A percentile compares a stretch with the other conserved stretches of the same genome.
These are phyloP conservation scores for Colletotrichum neosansevieriae DNA, from an alignment of 2,329 filamentous ascomycete species.

Conservation along the genomic window DNA sequence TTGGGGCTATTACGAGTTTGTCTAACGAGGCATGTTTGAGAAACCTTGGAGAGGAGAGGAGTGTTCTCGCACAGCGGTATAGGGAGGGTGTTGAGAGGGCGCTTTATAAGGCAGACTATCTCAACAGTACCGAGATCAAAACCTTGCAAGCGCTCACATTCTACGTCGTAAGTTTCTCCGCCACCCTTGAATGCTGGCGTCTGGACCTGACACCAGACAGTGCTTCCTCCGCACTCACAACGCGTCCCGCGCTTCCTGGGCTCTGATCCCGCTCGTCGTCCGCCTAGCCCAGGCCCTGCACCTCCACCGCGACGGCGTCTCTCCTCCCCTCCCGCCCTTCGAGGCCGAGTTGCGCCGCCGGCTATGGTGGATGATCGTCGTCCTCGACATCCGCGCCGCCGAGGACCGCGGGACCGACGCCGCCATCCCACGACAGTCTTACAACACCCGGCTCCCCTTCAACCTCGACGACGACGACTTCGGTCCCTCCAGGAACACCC, in stretches of 20 bases:
- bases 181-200: background rate
- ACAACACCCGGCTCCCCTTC: slow-evolving; percentile 61
- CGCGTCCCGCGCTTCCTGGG: slow-evolving; percentile 56
- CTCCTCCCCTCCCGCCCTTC: slow-evolving; percentile 57
- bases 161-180: slow-evolving; percentile 49
- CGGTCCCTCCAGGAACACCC: slow-evolving; percentile 51
- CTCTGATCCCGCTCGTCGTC: slow-evolving; percentile 54
- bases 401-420: slow-evolving; percentile 65
- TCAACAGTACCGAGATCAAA: slow-evolving; percentile 54
- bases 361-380: slow-evolving; percentile 72
- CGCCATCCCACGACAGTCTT: slow-evolving; percentile 55
- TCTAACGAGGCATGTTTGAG: slow-evolving; percentile 47
- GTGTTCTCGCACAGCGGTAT: slow-evolving; percentile 48
- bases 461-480: slow-evolving; percentile 68
- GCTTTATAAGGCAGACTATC: slow-evolving; percentile 57
- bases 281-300: slow-evolving; percentile 58
- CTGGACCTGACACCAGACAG: slow-evolving; percentile 24
- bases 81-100: slow-evolving; percentile 52
- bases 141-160: slow-evolving; percentile 56
- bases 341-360: slow-evolving; percentile 71
- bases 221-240: slow-evolving; percentile 54
- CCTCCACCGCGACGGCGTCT: slow-evolving; percentile 57
- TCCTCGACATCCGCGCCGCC: slow-evolving; percentile 68
- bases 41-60: slow-evolving; percentile 51
- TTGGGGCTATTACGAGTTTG: slow-evolving; percentile 53